Evolutionary conservation across 495 filamentous ascomycete species (phyloP), one percentile per base, ranked within the genome.

Genomic region (Immersiella caudata): DNA sequence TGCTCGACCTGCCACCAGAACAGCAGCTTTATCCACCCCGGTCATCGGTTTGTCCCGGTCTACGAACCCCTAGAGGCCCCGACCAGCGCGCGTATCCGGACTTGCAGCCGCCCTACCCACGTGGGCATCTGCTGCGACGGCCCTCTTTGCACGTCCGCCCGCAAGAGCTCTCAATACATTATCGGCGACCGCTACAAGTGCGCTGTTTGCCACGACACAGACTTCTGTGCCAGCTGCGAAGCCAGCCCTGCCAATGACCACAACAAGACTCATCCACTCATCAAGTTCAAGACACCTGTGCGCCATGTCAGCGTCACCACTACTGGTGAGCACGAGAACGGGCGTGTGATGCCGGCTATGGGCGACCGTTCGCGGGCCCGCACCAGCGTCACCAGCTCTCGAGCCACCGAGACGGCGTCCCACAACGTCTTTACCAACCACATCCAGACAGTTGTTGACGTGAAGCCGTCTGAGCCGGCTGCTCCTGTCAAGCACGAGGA

Each of bases 181-280:
- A 81, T 81, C 33, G 96, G 95, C 20, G 85, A 90, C 69, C 89
- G 95, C 66, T 99, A 94, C 85, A 98, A 98, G 87, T 99, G 95
- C 75, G 93, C 96, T 65, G 91, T 99, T 61, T 99, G 95, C 81
- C 86, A 95, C 74, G 96, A 99, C 76, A 91, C 89, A 36, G 96
- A 99, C 74, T 97, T 98, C 85, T 99, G 95, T 76, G 93, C 90
- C 69, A 91, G 86, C 73, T 99, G 95, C 79, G 95, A 99, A 80
- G 91, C 94, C 26, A 86, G 86, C 69, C 96, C 96, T 6, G 83
- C 81, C 60, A 93, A 96, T 78, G 79, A 77, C 7, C 95, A 99
- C 82, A 98, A 98, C 81, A 87, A 86, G 70, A 97, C 95, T 18
- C 95, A 99, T 74, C 95, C 95, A 6, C 80, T 98, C 73, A 92